phyloP scores from a whole-genome alignment of 2,329 filamentous ascomycete species.

The Canariomyces notabilis region DNA sequence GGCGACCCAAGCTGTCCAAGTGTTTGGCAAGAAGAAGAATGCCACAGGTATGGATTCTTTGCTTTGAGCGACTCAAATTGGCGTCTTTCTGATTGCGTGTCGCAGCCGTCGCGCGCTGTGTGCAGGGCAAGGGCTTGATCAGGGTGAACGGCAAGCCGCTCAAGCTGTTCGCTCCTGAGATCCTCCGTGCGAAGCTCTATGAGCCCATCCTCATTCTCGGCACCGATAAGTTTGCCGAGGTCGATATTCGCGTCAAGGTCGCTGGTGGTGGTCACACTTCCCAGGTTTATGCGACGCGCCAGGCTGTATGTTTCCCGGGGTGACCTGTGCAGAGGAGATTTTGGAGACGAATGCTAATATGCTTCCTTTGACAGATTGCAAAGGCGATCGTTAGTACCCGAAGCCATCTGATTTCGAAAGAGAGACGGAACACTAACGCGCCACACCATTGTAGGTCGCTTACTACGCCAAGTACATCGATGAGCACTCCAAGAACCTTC shows the following conservation, averaged over 20 bases:
- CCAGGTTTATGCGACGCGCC: slow-evolving; percentile 85
- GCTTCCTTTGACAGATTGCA: slow-evolving; percentile 54
- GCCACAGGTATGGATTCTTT: slow-evolving; percentile 60
- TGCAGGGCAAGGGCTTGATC: slow-evolving; percentile 64
- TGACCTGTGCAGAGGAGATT: background rate
- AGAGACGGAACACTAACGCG: slow-evolving; percentile 13
- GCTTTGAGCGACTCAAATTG: slow-evolving; percentile 7
- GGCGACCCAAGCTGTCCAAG: slow-evolving; percentile 82
- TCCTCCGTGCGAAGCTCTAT: slow-evolving; percentile 99
- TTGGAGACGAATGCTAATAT: slow-evolving; percentile 15
- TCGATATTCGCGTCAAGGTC: slow-evolving; percentile 97
- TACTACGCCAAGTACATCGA: slow-evolving; percentile 99
- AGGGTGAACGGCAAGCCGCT: slow-evolving; percentile 99
- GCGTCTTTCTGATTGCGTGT: slow-evolving; percentile 15
- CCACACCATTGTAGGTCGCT: slow-evolving; percentile 42
- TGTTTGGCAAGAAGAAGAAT: slow-evolving; percentile 98
- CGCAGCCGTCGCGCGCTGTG: slow-evolving; percentile 27
- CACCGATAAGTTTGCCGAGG: slow-evolving; percentile 67
- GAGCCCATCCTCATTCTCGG: slow-evolving; percentile 96
- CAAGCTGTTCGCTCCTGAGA: slow-evolving; percentile 87
- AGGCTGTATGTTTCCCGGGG: slow-evolving; percentile 51
- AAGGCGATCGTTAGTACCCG: slow-evolving; percentile 71
- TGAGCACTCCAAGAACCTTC: slow-evolving; percentile 99
- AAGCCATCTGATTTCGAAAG: background rate
- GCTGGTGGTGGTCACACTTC: slow-evolving; percentile 96